phyloP scores from a whole-genome alignment of 2,329 filamentous ascomycete species.

The Pseudopyrenochaeta lycopersici region DNA sequence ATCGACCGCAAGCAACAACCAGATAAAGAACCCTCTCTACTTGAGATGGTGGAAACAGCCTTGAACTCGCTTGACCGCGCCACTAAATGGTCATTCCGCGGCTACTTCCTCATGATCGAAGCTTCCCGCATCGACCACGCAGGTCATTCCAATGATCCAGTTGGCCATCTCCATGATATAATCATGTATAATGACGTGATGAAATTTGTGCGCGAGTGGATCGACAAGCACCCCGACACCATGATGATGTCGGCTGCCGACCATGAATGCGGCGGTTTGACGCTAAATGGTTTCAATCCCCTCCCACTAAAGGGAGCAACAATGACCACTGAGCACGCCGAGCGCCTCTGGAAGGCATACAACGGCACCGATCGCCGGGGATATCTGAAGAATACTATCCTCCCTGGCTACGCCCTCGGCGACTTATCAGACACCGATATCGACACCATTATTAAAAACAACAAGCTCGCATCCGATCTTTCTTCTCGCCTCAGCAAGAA shows the following conservation, averaged over 20 bases:
- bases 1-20: constrained; percentile 50
- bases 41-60: constrained; percentile 52
- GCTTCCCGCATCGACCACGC: constrained; percentile 34
- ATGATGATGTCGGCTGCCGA: constrained; percentile 53
- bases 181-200: constrained; percentile 54
- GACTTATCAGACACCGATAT: constrained; percentile 33
- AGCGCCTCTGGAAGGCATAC: constrained; percentile 35
- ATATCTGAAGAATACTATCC: constrained; percentile 32
- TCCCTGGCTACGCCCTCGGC: constrained; percentile 44
- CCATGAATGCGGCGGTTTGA: constrained; percentile 54
- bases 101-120: constrained; percentile 53
- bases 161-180: constrained; percentile 47
- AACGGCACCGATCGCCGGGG: constrained; percentile 41
- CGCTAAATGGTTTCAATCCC: constrained; percentile 50
- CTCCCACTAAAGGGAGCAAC: constrained; percentile 38
- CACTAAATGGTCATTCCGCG: constrained; percentile 41
- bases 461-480: constrained; percentile 37
- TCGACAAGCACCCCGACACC: constrained; percentile 51
- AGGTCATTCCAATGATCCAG: constrained; percentile 35
- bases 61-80: constrained; percentile 49
- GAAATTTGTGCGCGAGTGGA: constrained; percentile 50
- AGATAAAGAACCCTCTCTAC: constrained; percentile 50
- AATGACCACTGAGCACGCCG: constrained; percentile 44
- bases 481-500: constrained; percentile 40
- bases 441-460: constrained; percentile 36